Percentiles rank a stretch among this genome's conserved stretches.
These are phyloP conservation scores for Chamaenerion angustifolium DNA, from an alignment of 345 rosid genomes.

Conservation along the genomic window DNA sequence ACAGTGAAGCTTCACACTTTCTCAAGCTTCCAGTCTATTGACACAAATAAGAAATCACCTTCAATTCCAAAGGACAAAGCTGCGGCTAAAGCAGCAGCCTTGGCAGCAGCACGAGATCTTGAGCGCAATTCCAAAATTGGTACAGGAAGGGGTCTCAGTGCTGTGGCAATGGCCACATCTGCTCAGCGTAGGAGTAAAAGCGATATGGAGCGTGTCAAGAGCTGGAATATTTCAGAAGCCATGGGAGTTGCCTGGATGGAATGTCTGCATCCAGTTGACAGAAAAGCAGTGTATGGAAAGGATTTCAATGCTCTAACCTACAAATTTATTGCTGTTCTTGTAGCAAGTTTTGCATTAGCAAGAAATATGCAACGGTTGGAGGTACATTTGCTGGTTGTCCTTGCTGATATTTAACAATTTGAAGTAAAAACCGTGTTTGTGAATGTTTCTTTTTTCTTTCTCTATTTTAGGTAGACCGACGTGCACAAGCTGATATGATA, in stretches of 20 bases:
- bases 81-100: conserved; percentile 95
- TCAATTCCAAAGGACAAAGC: conserved; percentile 86
- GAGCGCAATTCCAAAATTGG: conserved; percentile 96
- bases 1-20: conserved; percentile 56
- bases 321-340: conserved; percentile 86
- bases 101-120: conserved; percentile 99
- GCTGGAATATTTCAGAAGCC: conserved; percentile 93
- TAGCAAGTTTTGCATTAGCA: conserved; percentile 98
- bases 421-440: neutral
- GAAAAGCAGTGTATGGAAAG: conserved; percentile 88
- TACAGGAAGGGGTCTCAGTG: conserved; percentile 98
- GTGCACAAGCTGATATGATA: conserved; percentile 58
- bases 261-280: conserved; percentile 90
- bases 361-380: conserved; percentile 95
- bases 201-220: conserved; percentile 84
- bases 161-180: conserved; percentile 99
- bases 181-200: conserved; percentile 76
- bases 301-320: conserved; percentile 94
- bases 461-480: conserved; percentile 71
- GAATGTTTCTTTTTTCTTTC: conserved; percentile 4
- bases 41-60: conserved; percentile 39
- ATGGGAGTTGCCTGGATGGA: conserved; percentile 99
- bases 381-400: conserved; percentile 34
- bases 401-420: conserved; percentile 5
- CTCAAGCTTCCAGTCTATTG: conserved; percentile 85